Percentiles rank a stretch among this genome's conserved stretches.
Conservation (phyloP, 768 basidiomycete genomes). For the Rhodosporidiobolus sp. region DNA sequence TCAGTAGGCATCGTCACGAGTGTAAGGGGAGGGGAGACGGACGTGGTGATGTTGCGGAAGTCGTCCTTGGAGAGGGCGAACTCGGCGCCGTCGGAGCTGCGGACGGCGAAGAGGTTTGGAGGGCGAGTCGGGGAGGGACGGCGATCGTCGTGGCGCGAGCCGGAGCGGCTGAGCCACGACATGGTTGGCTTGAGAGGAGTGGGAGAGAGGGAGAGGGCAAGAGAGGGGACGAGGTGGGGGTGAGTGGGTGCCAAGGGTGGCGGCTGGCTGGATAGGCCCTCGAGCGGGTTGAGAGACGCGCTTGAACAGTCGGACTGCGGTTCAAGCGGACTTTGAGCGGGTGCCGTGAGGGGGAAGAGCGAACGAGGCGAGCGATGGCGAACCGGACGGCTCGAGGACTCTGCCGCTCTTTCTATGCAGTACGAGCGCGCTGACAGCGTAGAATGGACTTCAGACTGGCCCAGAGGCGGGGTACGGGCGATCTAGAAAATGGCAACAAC, state of each 20-base stretch:
- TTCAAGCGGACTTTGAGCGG: too few species aligned
- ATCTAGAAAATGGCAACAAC: not conserved
- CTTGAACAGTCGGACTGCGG: too few species aligned
- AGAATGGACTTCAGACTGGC: too few species aligned
- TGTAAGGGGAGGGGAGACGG: not conserved
- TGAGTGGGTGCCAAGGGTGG: too few species aligned
- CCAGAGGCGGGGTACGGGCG: too few species aligned
- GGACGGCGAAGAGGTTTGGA: slow-evolving; percentile 17
- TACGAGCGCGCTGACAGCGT: not conserved
- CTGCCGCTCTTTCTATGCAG: too few species aligned
- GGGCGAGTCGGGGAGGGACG: not conserved
- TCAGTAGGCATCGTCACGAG: not conserved
- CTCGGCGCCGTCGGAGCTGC: slow-evolving; percentile 35
- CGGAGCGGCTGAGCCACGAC: slow-evolving; percentile 7
- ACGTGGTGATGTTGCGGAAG: slow-evolving; percentile 31
- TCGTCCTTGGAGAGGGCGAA: slow-evolving; percentile 18
- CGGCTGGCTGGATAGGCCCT: not conserved
- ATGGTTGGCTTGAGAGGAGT: not conserved
- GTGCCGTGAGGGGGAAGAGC: too few species aligned
- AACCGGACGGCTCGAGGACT: too few species aligned
- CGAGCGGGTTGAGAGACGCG: too few species aligned
- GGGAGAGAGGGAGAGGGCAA: too few species aligned
- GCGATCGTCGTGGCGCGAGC: not conserved
- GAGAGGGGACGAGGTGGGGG: not conserved
- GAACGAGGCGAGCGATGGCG: too few species aligned